Percentiles rank a stretch among this genome's conserved stretches.
These are phyloP conservation scores for Silene vulgaris DNA, from an alignment of 179 eudicot genomes.

Conservation along the genomic window DNA sequence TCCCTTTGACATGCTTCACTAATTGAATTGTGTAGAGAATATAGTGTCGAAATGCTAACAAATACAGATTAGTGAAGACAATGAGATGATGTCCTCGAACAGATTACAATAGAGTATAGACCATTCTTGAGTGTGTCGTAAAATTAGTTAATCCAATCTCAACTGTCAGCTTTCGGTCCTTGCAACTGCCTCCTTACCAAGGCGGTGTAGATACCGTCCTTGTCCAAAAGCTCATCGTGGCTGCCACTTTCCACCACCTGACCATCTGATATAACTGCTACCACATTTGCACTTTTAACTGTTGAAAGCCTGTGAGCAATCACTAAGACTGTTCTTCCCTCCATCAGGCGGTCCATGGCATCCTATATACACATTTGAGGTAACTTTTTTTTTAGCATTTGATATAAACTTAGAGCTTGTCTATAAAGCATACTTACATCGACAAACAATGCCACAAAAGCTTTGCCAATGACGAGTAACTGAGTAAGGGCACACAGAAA, in stretches of 20 bases:
- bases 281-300: conserved; percentile 73
- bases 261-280: conserved; percentile 86
- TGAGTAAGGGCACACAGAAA: no score
- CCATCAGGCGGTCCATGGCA: conserved; percentile 92
- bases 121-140: conserved; percentile 4
- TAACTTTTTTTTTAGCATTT: background rate
- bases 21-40: background rate
- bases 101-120: background rate
- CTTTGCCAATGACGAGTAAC: no score
- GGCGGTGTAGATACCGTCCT: conserved; percentile 70
- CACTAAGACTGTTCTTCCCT: conserved; percentile 81
- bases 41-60: background rate
- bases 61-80: conserved; percentile 3
- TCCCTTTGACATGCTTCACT: background rate
- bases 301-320: conserved; percentile 95
- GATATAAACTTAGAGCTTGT: background rate
- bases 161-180: conserved; percentile 43
- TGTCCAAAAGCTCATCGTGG: conserved; percentile 66
- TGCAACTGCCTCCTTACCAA: conserved; percentile 79
- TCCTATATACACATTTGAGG: conserved; percentile 41
- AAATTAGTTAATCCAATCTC: background rate
- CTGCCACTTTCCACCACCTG: conserved; percentile 77
- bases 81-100: background rate
- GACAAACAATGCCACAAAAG: no score
- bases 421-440: background rate